These are phyloP conservation scores for Periglandula ipomoeae DNA, from an alignment of 2,329 filamentous ascomycete species.

Conservation along the genomic window DNA sequence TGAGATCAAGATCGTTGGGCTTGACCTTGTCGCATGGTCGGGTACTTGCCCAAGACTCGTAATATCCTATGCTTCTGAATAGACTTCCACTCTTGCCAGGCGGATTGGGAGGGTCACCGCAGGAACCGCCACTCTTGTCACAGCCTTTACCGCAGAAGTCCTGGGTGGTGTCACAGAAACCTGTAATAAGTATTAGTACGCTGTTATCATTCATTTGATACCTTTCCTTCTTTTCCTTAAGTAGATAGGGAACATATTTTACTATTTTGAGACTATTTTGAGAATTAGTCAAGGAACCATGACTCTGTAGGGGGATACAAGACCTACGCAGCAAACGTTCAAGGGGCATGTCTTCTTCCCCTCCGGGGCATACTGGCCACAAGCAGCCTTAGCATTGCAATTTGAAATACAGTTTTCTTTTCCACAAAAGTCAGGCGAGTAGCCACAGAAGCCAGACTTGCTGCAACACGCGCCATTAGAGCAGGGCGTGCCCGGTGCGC, in stretches of 20 bases:
- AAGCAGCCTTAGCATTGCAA: conserved; percentile 19
- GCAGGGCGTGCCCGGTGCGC: too few species aligned
- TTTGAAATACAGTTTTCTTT: conserved; percentile 10
- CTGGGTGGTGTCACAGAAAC: conserved; percentile 5
- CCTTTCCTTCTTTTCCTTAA: too few species aligned
- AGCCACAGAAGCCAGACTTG: conserved; percentile 1
- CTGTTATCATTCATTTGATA: too few species aligned
- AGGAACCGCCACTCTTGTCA: conserved; percentile 4
- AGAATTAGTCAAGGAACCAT: too few species aligned
- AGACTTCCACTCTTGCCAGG: not conserved
- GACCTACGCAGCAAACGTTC: conserved; percentile 26
- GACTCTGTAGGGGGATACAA: not conserved
- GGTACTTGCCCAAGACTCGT: conserved; percentile 18
- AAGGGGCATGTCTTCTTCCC: conserved; percentile 21
- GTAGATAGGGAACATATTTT: too few species aligned
- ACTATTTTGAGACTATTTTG: too few species aligned
- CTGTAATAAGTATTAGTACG: too few species aligned
- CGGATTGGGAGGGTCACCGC: conserved; percentile 9
- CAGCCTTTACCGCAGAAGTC: conserved; percentile 23
- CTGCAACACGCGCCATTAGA: too few species aligned
- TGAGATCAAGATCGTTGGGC: conserved; percentile 17
- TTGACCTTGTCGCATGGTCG: conserved; percentile 15
- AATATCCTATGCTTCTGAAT: conserved; percentile 22
- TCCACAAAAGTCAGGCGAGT: conserved; percentile 3
- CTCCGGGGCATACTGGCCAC: conserved; percentile 14